Evolutionary conservation across 2,329 filamentous ascomycete species (phyloP), one percentile per base, ranked within the genome.

Genomic region (Diplodia sapinea): DNA sequence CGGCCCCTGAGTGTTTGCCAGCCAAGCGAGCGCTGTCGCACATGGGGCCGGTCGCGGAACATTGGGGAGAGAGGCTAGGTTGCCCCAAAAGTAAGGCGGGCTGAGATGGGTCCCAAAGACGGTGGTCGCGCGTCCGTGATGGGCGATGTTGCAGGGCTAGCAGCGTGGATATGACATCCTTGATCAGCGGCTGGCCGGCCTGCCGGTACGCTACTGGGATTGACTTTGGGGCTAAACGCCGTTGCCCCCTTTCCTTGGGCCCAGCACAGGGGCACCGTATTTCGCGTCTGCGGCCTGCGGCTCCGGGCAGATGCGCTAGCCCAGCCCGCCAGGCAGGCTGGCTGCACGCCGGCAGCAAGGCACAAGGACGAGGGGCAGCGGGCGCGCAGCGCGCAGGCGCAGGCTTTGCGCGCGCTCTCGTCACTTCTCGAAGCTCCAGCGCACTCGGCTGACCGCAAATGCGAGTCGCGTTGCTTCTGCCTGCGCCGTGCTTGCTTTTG

Each of bases 231-330:
- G 57, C 65, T 67, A 68, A 55, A 50, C 59, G 40, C 66, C 66
- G 66, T 68, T 68, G 66, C 57, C 65, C 65, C 55, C 65, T 54
- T 67, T 67, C 49, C 47, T 43, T 51, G 55, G 65, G 65, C 65
- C 65, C 65, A 49, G 65, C 47, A 63, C 59, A 63, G 59, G 59
- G 59, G 59, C 59, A 63, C 47, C 40, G 43, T 47, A 63, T 63
- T 63, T 63, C 64, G 54, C 43, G 65, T 52, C 65, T 52, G 49
- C 54, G 65, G 56, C 56, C 56, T 61, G 65, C 65, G 65, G 55
- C 65, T 65, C 62, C 62, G 62, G 62, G 59, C 59, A 63, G 59
- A 63, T 63, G 59, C 59, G 47, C 59, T 63, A 63, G 47, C 56
- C 43, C 59, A 38, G 40, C 57, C 56, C 40, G 56, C n/a, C 57